These are phyloP conservation scores for Pythium rhizo-oryzae DNA, from an alignment of 352 stramenopile species.

Conservation along the genomic window DNA sequence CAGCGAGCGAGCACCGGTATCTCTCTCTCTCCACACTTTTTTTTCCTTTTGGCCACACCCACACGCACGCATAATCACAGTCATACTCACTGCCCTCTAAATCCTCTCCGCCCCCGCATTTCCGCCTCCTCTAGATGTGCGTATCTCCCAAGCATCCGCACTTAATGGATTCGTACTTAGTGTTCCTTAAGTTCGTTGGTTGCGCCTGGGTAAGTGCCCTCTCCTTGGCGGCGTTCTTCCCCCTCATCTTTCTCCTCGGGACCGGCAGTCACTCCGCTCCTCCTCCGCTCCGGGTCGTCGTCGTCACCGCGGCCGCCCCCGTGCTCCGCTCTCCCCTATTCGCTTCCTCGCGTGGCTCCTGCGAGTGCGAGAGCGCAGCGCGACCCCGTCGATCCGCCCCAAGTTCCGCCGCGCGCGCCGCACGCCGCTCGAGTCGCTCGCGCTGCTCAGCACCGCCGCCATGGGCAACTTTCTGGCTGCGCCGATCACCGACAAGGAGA, in stretches of 20 bases:
- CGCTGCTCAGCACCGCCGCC: slow-evolving; percentile 16
- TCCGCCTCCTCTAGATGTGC: too few species aligned
- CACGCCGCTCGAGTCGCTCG: slow-evolving; percentile 15
- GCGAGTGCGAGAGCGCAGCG: not conserved
- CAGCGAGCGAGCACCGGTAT: not conserved
- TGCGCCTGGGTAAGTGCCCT: not conserved
- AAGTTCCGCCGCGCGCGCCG: slow-evolving; percentile 19
- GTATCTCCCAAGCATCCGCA: not conserved
- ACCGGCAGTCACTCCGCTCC: not conserved
- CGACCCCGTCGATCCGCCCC: not conserved
- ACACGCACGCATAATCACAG: too few species aligned
- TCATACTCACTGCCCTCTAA: too few species aligned
- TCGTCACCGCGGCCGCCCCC: not conserved
- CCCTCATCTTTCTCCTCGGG: too few species aligned
- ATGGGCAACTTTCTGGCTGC: slow-evolving; percentile 87
- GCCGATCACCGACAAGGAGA: slow-evolving; percentile 82
- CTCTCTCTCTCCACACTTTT: not conserved
- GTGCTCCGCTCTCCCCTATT: not conserved
- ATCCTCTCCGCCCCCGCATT: too few species aligned
- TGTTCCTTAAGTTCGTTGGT: slow-evolving; percentile 7
- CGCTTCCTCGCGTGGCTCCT: not conserved
- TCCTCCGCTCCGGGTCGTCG: not conserved
- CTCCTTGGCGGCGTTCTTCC: too few species aligned
- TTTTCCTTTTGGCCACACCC: not conserved
- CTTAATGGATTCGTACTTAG: not conserved